Percentiles rank a stretch among this genome's conserved stretches.
phyloP scores from a whole-genome alignment of 352 stramenopile genomes.

The Saprolegnia parasitica region DNA sequence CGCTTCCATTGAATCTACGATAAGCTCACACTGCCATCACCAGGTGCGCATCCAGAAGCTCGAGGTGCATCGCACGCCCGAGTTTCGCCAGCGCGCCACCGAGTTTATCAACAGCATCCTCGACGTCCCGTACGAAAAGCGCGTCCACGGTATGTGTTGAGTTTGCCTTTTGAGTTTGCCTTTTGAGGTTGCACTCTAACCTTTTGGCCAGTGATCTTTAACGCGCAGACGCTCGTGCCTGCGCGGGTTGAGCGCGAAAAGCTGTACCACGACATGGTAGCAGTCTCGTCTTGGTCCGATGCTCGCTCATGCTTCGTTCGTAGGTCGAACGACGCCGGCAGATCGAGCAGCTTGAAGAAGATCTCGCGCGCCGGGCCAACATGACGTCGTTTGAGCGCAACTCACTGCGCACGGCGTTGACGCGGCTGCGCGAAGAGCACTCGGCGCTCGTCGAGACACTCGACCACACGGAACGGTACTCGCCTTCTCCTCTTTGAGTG shows the following conservation, averaged over 20 bases:
- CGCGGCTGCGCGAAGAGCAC: conserved; percentile 49
- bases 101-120: conserved; percentile 58
- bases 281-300: conserved; percentile 11
- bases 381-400: conserved; percentile 78
- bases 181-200: too few species aligned
- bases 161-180: background rate
- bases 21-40: conserved; percentile 19
- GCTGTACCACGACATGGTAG: conserved; percentile 63
- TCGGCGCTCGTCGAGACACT: conserved; percentile 54
- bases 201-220: conserved; percentile 38
- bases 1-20: background rate
- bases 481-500: background rate
- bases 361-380: conserved; percentile 57
- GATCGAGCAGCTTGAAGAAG: conserved; percentile 36
- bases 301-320: background rate
- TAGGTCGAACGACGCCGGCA: conserved; percentile 22
- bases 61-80: conserved; percentile 53
- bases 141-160: conserved; percentile 46
- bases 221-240: conserved; percentile 65
- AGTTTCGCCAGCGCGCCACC: conserved; percentile 53
- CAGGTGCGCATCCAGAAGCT: conserved; percentile 71
- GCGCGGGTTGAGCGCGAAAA: conserved; percentile 64
- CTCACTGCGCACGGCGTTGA: conserved; percentile 46
- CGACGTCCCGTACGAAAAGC: conserved; percentile 75
- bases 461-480: conserved; percentile 45